Base-by-base conservation (phyloP, 1,139 yeast species). In the Groenewaldozyma sp. region DNA sequence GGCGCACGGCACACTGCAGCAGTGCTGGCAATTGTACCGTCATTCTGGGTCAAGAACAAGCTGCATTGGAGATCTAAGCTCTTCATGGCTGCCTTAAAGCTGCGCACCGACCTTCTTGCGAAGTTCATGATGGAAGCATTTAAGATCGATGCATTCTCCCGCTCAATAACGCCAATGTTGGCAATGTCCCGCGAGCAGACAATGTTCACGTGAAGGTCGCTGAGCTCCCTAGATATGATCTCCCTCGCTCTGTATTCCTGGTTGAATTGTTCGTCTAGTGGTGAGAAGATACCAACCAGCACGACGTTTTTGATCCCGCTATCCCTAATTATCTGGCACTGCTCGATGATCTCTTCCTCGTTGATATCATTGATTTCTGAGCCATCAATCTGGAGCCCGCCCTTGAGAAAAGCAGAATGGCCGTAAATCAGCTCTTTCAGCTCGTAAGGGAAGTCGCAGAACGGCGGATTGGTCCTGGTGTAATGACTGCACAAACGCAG, bases 131-230 rank as follows among this genome's bases (percentile, higher is more conserved):
- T 64, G 1, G 70, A 55, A 1, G 71, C 70, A 45, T 67, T 67
- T 38, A 67, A 48, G 18, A 67, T 65, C 3, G 69, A 42, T 4
- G 70, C 64, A 48, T 66, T 67, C 43, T 67, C 72, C 40, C 72
- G 56, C 37, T 64, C 67, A 11, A 67, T 47, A 37, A 54, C 53
- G 1, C 71, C 71, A 38, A 67, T 55, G 3, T 67, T 67, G 28
- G 68, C 59, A 17, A 67, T 55, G 4, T 50, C 54, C 38, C 61
- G 58, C 0, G 71, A 67, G 36, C 54, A 34, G 7, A 67, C 69
- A 10, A 67, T 45, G 28, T 56, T 47, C 3, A 55, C 62, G 24
- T 11, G 17, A 9, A 17, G 16, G 34, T 53, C 54, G 1, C 68
- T 67, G 2, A 63, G 43, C 26, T 52, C 59, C 27, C 41, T 36